Percentiles rank a stretch among this genome's conserved stretches.
phyloP scores from a whole-genome alignment of 768 basidiomycete species.

The Infundibulicybe gibba region DNA sequence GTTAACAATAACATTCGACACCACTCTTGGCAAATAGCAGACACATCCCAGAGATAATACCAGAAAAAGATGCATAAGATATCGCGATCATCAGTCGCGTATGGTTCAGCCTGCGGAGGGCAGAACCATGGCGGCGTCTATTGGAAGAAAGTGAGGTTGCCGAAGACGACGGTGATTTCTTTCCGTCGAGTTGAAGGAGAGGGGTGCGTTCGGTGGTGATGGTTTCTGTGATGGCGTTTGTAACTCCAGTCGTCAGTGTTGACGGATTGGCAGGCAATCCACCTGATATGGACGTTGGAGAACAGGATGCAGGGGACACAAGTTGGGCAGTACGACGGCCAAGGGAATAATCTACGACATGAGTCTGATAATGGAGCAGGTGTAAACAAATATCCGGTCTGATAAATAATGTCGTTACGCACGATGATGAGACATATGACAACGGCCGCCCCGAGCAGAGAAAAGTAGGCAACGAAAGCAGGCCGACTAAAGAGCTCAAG shows the following conservation, averaged over 20 bases:
- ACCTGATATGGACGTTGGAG: conserved; percentile 28
- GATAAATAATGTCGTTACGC: conserved; percentile 23
- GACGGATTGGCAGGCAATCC: conserved; percentile 33
- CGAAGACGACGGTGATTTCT: conserved; percentile 23
- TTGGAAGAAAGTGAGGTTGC: conserved; percentile 15
- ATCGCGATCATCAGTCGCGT: conserved; percentile 68
- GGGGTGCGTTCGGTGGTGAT: conserved; percentile 54
- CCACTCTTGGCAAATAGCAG: conserved; percentile 92
- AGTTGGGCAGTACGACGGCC: conserved; percentile 28
- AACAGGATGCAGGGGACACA: conserved; percentile 12
- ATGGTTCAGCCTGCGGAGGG: conserved; percentile 28
- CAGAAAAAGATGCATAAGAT: conserved; percentile 84
- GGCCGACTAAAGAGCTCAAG: conserved; percentile 71
- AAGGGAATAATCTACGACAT: conserved; percentile 65
- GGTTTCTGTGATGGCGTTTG: conserved; percentile 25
- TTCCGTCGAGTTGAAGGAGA: conserved; percentile 41
- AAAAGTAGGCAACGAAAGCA: conserved; percentile 80
- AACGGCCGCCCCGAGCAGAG: conserved; percentile 59
- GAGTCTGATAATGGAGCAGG: conserved; percentile 48
- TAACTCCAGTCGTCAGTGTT: conserved; percentile 30
- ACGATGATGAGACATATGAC: conserved; percentile 61
- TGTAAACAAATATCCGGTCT: background rate
- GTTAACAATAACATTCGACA: conserved; percentile 80
- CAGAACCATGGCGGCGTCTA: conserved; percentile 12
- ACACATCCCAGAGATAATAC: conserved; percentile 90